A percentile compares a stretch with the other conserved stretches of the same genome.
These are phyloP conservation scores for Aspergillus floridensis DNA, from an alignment of 2,329 filamentous ascomycete species.

Conservation along the genomic window DNA sequence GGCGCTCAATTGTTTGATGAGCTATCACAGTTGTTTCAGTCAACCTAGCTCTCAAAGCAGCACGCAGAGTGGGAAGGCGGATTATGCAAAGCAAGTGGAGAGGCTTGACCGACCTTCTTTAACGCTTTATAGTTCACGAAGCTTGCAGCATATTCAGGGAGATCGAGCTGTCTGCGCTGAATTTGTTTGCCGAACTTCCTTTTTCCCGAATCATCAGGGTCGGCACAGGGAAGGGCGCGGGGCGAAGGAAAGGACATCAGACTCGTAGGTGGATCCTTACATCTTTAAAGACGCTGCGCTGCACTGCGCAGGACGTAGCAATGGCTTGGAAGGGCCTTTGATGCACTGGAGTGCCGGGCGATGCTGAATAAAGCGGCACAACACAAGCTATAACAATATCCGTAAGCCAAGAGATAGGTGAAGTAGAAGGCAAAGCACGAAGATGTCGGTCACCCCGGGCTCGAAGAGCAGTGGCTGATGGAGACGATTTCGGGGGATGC, in stretches of 20 bases:
- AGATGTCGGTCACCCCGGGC: neutral
- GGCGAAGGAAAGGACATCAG: neutral
- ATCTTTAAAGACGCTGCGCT: constrained; percentile 16
- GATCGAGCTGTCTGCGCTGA: constrained; percentile 97
- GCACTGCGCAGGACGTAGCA: constrained; percentile 3
- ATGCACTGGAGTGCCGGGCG: constrained; percentile 6
- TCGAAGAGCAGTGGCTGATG: neutral
- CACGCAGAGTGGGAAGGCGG: neutral
- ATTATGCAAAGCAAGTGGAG: neutral
- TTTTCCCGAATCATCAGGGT: constrained; percentile 17
- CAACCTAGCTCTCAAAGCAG: neutral
- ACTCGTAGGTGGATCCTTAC: constrained; percentile 14
- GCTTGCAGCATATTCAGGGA: constrained; percentile 97
- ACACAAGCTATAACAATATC: neutral
- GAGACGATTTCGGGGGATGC: neutral
- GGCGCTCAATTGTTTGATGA: constrained; percentile 96
- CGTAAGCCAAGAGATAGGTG: constrained; percentile 1
- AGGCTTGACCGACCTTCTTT: constrained; percentile 70
- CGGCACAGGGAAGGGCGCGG: neutral
- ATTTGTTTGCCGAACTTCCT: constrained; percentile 99
- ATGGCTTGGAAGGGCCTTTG: constrained; percentile 8
- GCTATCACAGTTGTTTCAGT: constrained; percentile 55
- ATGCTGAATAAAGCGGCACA: constrained; percentile 5
- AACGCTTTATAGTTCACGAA: constrained; percentile 99
- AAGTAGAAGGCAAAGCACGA: neutral